phyloP scores from a whole-genome alignment of 768 basidiomycete genomes.

The Hirschioporus abietinus region DNA sequence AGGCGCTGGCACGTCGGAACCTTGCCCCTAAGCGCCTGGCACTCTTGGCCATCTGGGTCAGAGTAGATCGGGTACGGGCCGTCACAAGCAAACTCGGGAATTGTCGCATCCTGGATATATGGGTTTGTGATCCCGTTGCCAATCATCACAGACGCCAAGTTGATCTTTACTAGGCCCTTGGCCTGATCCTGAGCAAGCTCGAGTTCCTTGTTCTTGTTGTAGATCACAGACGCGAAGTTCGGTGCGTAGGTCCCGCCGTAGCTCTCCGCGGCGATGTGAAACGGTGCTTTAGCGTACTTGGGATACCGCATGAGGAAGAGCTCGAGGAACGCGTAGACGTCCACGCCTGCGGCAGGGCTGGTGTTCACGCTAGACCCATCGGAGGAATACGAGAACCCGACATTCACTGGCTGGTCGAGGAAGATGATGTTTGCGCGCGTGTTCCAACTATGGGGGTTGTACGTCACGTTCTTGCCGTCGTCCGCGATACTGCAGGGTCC shows the following conservation, averaged over 20 bases:
- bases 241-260: slow-evolving; percentile 79
- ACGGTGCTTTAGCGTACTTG: slow-evolving; percentile 60
- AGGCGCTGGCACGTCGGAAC: slow-evolving; percentile 71
- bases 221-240: slow-evolving; percentile 78
- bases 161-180: slow-evolving; percentile 60
- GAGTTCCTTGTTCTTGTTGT: slow-evolving; percentile 67
- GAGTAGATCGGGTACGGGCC: slow-evolving; percentile 80
- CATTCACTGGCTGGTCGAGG: slow-evolving; percentile 79
- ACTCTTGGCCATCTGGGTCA: slow-evolving; percentile 56
- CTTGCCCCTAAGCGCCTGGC: slow-evolving; percentile 55
- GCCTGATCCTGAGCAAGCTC: slow-evolving; percentile 12
- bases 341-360: slow-evolving; percentile 81
- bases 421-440: slow-evolving; percentile 70
- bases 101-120: slow-evolving; percentile 68
- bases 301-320: slow-evolving; percentile 76
- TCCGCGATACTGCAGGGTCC: slow-evolving; percentile 79
- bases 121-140: slow-evolving; percentile 89
- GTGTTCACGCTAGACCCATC: slow-evolving; percentile 71
- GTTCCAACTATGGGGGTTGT: slow-evolving; percentile 86
- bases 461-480: slow-evolving; percentile 61
- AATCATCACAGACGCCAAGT: slow-evolving; percentile 78
- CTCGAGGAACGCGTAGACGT: slow-evolving; percentile 82
- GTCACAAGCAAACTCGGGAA: slow-evolving; percentile 78
- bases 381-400: slow-evolving; percentile 84
- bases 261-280: slow-evolving; percentile 80